Evolutionary conservation across 1,284 basidiomycete genomes (phyloP), one percentile per base, ranked within the genome.

Genomic region (Coriolopsis trogii): DNA sequence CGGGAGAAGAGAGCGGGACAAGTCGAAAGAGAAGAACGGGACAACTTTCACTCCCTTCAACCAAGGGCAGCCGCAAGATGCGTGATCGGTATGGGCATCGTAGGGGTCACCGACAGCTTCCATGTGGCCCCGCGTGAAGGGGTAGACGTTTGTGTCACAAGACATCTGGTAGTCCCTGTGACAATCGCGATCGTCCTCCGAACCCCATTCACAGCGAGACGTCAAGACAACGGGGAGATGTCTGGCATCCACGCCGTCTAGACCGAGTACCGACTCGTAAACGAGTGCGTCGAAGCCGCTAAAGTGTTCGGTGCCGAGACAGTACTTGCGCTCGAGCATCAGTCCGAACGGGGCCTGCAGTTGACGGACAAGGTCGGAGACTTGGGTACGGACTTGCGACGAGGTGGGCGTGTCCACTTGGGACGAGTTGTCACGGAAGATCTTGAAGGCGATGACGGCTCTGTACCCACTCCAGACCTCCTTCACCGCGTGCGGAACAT

Each of bases 391-490:
- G 12, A 51, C 41, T 18, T 38, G 18, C 18, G 30, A 16, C 5
- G 30, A 26, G 29, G 18, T 20, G 29, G 16, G 26, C 5, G 26
- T 34, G 36, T 30, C 34, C 13, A 28, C 30, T 8, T 13, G 31
- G 38, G 18, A 41, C 26, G 42, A 48, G 6, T 8, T 16, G 31
- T n/a, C n/a, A n/a, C 38, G 60, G 55, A 69, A 71, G 12, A 70
- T 52, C 41, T 70, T 70, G 63, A 70, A 70, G 2, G 68, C 67
- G 33, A 70, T 63, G 20, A 64, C 62, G 6, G 67, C 69, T 8
- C 69, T 63, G 42, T 69, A 62, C 6, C 63, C 59, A 0, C 38
- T 9, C 13, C 20, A 15, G 31, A 70, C 33, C 10, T 49, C 26
- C 5, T 31, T 31, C 33, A 70, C 62, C 1, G 34, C 21, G 55